Conservation (phyloP, 2,329 filamentous ascomycete species). For the Sporothrix variecibatus region DNA sequence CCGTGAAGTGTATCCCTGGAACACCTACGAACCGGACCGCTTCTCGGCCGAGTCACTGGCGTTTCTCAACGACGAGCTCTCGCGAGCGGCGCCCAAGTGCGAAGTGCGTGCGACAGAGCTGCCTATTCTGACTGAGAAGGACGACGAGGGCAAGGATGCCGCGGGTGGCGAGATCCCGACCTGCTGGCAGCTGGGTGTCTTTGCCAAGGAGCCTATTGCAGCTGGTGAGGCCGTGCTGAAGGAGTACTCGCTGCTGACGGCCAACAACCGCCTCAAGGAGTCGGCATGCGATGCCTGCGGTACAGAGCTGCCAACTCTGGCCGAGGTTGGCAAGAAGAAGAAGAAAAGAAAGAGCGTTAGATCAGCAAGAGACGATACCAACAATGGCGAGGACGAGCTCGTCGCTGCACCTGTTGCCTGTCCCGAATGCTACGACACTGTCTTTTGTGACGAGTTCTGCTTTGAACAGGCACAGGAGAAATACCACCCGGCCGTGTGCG, state of each 20-base stretch:
- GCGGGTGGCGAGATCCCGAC: constrained; percentile 51
- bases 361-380: constrained; percentile 32
- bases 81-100: constrained; percentile 73
- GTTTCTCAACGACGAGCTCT: constrained; percentile 70
- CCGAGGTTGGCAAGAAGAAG: constrained; percentile 38
- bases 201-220: constrained; percentile 77
- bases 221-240: constrained; percentile 75
- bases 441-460: constrained; percentile 65
- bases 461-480: constrained; percentile 57
- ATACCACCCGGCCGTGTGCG: constrained; percentile 67
- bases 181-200: constrained; percentile 82
- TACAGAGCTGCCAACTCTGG: constrained; percentile 65
- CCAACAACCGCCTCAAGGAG: constrained; percentile 85
- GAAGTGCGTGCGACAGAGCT: constrained; percentile 75
- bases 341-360: constrained; percentile 35
- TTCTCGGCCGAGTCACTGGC: constrained; percentile 68
- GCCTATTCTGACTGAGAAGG: constrained; percentile 58
- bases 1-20: constrained; percentile 71
- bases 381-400: not conserved
- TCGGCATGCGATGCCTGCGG: constrained; percentile 89
- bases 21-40: constrained; percentile 67
- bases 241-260: constrained; percentile 85
- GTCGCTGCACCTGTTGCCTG: constrained; percentile 55
- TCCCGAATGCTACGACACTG: constrained; percentile 63
- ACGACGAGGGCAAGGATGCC: constrained; percentile 40